Conservation (phyloP, 1,139 yeast genomes). For the Wickerhamomyces sp. region DNA sequence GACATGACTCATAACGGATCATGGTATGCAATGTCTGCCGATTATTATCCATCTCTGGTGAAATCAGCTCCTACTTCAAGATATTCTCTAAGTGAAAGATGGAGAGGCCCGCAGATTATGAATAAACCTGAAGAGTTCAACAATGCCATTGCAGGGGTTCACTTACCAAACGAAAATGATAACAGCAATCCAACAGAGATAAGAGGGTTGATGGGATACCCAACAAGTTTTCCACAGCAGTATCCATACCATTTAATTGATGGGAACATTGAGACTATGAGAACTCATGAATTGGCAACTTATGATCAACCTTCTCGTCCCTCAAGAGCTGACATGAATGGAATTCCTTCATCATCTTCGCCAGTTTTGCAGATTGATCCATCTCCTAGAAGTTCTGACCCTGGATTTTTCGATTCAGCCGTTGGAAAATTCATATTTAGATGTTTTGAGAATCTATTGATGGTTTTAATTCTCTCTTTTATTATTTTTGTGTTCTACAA, state of each 20-base stretch:
- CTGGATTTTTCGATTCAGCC: conserved; percentile 18
- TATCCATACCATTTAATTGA: conserved; percentile 10
- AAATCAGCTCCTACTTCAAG: conserved; percentile 71
- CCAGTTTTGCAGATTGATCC: conserved; percentile 22
- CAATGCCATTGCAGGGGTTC: conserved; percentile 47
- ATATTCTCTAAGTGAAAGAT: conserved; percentile 42
- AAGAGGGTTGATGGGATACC: conserved; percentile 14
- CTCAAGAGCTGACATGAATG: conserved; percentile 17
- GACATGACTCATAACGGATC: conserved; percentile 20
- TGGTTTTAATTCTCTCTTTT: conserved; percentile 34
- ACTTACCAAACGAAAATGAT: conserved; percentile 20
- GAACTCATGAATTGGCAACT: conserved; percentile 11
- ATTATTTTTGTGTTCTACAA: conserved; percentile 32
- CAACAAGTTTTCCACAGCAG: conserved; percentile 19
- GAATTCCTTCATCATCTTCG: conserved; percentile 17
- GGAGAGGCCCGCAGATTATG: conserved; percentile 34
- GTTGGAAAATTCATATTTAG: conserved; percentile 34
- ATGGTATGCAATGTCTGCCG: conserved; percentile 86
- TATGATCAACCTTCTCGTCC: conserved; percentile 8
- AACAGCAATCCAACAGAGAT: conserved; percentile 3
- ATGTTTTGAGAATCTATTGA: conserved; percentile 46
- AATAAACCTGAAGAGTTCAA: conserved; percentile 27
- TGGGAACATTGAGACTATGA: conserved; percentile 8
- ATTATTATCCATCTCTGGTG: conserved; percentile 73
- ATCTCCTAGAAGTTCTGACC: conserved; percentile 12